Base-by-base conservation (phyloP, 2,329 filamentous ascomycete genomes). In the Annulohypoxylon truncatum region DNA sequence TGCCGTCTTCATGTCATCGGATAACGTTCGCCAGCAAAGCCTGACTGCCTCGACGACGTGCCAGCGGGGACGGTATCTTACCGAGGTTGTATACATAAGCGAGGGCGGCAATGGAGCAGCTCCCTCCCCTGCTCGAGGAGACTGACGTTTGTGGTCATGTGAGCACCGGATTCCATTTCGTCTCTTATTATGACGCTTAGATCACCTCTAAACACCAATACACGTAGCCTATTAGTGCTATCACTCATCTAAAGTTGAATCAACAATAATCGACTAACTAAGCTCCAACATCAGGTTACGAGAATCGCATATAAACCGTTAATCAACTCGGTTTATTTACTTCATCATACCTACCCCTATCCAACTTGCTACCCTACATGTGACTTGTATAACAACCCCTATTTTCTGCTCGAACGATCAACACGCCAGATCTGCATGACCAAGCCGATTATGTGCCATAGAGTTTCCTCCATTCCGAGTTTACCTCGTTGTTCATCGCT, bases 401-500 rank as follows among this genome's bases (percentile, higher is more conserved):
- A 40, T 28, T 26, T 7, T 22, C 24, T n/a, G 12, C 60, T 61
- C 55, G 38, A 50, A 60, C 12, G 60, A 64, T 61, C 4, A 61
- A 53, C 55, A 44, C n/a, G 29, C 38, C 48, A 63, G 64, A 40
- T 54, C 64, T 52, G 29, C 54, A 60, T 15, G 26, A 46, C 24
- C 20, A 38, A 18, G 2, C 26, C 8, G 26, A 42, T 12, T 33
- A 50, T 31, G n/a, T 29, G 29, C 38, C 40, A 40, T 18, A 33
- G 29, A 29, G 48, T 42, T 40, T 12, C 44, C 18, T 53, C n/a
- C 40, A 29, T 50, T 20, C 29, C 22, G 24, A 31, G 15, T 31
- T 29, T 22, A 4, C 52, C 28, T 33, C 26, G 33, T 42, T 44
- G 13, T 22, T 35, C 35, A 29, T 53, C n/a, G 12, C 24, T 26